Base-by-base conservation (phyloP, 78 protist genomes). In the Polysphondylium violaceum region DNA sequence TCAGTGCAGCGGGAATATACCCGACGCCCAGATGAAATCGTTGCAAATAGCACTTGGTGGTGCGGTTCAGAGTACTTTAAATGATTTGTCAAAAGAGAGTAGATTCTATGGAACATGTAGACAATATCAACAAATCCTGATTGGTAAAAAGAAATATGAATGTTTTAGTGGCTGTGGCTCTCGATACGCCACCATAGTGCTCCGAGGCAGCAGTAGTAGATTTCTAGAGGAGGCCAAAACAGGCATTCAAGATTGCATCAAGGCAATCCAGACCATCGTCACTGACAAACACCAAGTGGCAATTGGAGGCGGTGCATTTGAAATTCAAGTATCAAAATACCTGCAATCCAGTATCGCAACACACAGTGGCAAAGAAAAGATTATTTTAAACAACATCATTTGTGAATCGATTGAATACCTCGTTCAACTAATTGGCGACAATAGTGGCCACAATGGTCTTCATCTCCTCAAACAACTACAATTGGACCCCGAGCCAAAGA, bases 11-110 rank as follows among this genome's bases (percentile, higher is more conserved):
- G 88, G 88, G 3, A 41, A 51, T 51, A 23, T 77, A 8, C 27
- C 27, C 11, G 7, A n/a, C 3, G 11, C 8, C 17, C 16, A 23
- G 14, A 43, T 77, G 41, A 50, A 77, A n/a, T 7, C 2, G 0
- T n/a, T 77, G 11, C 6, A 23, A 25, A 12, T 12, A 16, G 55
- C 88, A 65, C 36, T 65, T 25, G 88, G 88, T 36, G 88, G 88
- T 36, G 47, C 5, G 0, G 31, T 56, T 43, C 88, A 77, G 36
- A 50, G 41, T 6, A 77, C 74, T 27, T 35, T 77, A 29, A 27
- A 27, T 19, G 58, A 33, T 12, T 6, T 77, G 36, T 16, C 63
- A 4, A 3, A 47, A 17, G 63, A 76, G n/a, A 17, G 27, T 31
- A 4, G 16, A 36, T 51, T 64, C 7, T 77, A 64, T 77, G 75